Evolutionary conservation across 192 early-diverging fungal species (phyloP).

Genomic region (Haplosporangium gracile): DNA sequence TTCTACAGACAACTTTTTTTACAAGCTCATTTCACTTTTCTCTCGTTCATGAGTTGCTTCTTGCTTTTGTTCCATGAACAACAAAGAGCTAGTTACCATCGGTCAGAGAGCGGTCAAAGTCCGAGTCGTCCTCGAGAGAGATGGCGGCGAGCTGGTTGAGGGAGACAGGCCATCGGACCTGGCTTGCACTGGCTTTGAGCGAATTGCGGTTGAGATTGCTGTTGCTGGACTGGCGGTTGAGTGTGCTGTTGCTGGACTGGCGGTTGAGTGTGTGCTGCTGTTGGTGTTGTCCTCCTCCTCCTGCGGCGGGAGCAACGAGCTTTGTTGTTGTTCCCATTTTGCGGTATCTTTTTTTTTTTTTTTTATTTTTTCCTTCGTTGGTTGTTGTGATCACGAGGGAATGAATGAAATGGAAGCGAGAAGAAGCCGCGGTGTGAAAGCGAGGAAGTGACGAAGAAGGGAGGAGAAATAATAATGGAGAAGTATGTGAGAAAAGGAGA

Average conservation of each 20-base stretch:
- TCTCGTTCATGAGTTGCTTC: neutral
- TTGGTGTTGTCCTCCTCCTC: neutral
- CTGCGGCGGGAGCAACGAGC: neutral
- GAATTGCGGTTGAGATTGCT: conserved; percentile 16
- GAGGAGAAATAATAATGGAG: neutral
- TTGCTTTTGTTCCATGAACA: too few species aligned
- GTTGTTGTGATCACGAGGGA: neutral
- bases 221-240: conserved; percentile 13
- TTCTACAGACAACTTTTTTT: too few species aligned
- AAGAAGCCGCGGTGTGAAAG: neutral
- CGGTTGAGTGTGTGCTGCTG: neutral
- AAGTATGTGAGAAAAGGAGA: neutral
- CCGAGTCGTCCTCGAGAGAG: conserved; percentile 56
- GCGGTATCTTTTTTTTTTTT: neutral
- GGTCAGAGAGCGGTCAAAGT: conserved; percentile 48
- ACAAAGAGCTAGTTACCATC: conserved; percentile 28
- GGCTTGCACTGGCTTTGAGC: conserved; percentile 23
- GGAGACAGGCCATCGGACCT: conserved; percentile 51
- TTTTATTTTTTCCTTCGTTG: too few species aligned
- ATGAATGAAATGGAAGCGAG: neutral
- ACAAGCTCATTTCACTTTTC: neutral
- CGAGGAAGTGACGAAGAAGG: neutral
- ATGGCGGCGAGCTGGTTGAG: conserved; percentile 55
- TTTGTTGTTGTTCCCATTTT: neutral
- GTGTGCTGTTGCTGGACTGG: neutral